These are phyloP conservation scores for Saccharomycopsis sp. DNA, from an alignment of 805 yeast species.

Conservation along the genomic window DNA sequence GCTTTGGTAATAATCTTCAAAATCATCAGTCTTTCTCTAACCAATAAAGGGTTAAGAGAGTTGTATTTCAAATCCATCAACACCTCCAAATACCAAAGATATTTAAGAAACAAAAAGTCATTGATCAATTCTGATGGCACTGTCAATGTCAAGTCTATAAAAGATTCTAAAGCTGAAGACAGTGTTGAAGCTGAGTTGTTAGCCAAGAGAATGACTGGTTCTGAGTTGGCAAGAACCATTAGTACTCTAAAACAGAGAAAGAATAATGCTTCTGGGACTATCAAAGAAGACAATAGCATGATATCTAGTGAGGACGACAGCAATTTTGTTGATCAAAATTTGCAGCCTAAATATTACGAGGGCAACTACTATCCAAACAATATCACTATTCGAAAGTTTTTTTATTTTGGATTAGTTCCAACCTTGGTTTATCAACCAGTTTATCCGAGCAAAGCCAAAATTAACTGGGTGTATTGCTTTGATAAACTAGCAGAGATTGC, in stretches of 20 bases:
- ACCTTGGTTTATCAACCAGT: conserved; percentile 41
- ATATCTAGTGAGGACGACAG: background rate
- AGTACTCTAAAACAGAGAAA: conserved; percentile 14
- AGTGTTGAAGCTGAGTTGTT: conserved; percentile 9
- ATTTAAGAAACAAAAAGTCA: conserved; percentile 7
- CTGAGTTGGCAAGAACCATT: conserved; percentile 14
- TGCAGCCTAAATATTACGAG: conserved; percentile 29
- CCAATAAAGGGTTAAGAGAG: conserved; percentile 36
- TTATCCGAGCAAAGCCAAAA: conserved; percentile 31
- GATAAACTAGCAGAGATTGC: conserved; percentile 30
- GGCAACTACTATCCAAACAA: conserved; percentile 32
- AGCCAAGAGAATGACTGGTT: conserved; percentile 17
- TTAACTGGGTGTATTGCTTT: conserved; percentile 27
- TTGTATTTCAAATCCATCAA: conserved; percentile 24
- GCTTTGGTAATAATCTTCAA: conserved; percentile 34
- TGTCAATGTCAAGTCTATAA: conserved; percentile 14
- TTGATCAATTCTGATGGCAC: conserved; percentile 18
- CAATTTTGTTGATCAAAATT: conserved; percentile 18
- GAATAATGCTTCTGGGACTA: too few species aligned
- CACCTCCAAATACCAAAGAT: conserved; percentile 13
- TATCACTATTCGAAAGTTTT: conserved; percentile 29
- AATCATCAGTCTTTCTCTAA: conserved; percentile 34
- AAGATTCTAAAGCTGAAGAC: conserved; percentile 3
- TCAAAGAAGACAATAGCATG: background rate
- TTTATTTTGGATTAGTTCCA: conserved; percentile 38